Conservation (phyloP, 495 filamentous ascomycete genomes). For the Thozetella sp. region DNA sequence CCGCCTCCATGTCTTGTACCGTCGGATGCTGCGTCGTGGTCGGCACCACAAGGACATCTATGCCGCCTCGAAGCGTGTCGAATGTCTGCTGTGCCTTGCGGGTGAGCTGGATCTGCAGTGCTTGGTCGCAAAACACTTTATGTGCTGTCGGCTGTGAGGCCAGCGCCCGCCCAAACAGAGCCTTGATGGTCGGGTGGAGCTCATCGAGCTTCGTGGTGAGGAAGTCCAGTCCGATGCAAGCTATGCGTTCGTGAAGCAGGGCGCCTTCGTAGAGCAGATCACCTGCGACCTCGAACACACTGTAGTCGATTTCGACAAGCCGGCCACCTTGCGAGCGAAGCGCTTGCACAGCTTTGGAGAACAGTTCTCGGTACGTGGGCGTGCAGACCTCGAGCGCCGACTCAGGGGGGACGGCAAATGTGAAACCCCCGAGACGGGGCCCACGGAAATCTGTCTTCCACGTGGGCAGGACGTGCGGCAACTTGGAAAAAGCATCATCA, state of each 20-base stretch:
- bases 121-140: slow-evolving; percentile 60
- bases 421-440: slow-evolving; percentile 43
- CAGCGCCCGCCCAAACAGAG: slow-evolving; percentile 50
- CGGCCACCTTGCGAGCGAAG: slow-evolving; percentile 50
- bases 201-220: slow-evolving; percentile 31
- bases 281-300: slow-evolving; percentile 54
- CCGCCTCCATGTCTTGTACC: slow-evolving; percentile 54
- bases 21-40: slow-evolving; percentile 62
- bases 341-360: slow-evolving; percentile 37
- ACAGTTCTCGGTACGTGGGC: slow-evolving; percentile 40
- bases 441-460: slow-evolving; percentile 55
- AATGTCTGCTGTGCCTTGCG: slow-evolving; percentile 48
- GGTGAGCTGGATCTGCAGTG: slow-evolving; percentile 42
- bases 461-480: slow-evolving; percentile 29
- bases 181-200: slow-evolving; percentile 58
- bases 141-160: slow-evolving; percentile 48
- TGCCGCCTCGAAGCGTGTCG: slow-evolving; percentile 35
- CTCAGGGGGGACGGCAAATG: slow-evolving; percentile 53
- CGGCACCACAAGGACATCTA: slow-evolving; percentile 64
- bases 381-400: slow-evolving; percentile 48
- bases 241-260: slow-evolving; percentile 58
- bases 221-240: slow-evolving; percentile 28
- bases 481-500: slow-evolving; percentile 58
- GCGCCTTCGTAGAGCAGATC: slow-evolving; percentile 58
- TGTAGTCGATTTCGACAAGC: slow-evolving; percentile 51